A percentile compares a stretch with the other conserved stretches of the same genome.
phyloP scores from a whole-genome alignment of 495 filamentous ascomycete species.

The Letharia lupina region DNA sequence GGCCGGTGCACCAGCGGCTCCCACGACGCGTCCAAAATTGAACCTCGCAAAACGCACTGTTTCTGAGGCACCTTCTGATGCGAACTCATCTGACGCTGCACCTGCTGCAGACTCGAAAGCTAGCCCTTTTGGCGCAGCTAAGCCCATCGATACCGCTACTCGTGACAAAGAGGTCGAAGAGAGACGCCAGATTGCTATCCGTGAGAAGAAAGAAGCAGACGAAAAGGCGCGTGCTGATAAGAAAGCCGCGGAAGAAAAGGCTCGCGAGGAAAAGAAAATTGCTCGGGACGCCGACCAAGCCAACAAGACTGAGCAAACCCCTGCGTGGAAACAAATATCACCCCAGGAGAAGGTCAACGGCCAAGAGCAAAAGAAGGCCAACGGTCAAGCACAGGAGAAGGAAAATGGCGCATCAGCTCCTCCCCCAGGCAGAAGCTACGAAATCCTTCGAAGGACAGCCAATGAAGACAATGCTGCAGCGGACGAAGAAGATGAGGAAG shows the following conservation, averaged over 20 bases:
- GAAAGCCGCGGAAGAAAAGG: slow-evolving; percentile 47
- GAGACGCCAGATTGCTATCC: slow-evolving; percentile 61
- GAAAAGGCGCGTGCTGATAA: slow-evolving; percentile 76
- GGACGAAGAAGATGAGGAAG: slow-evolving; percentile 27
- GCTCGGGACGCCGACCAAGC: slow-evolving; percentile 45
- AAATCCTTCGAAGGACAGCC: slow-evolving; percentile 45
- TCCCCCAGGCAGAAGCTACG: slow-evolving; percentile 41
- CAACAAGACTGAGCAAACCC: slow-evolving; percentile 39
- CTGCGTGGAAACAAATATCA: slow-evolving; percentile 31
- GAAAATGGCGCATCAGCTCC: slow-evolving; percentile 37
- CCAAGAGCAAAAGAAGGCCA: slow-evolving; percentile 17
- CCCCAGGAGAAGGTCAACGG: slow-evolving; percentile 24
- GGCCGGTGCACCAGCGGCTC: slow-evolving; percentile 39
- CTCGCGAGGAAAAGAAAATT: slow-evolving; percentile 33
- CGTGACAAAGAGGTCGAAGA: slow-evolving; percentile 85
- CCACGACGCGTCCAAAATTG: slow-evolving; percentile 60
- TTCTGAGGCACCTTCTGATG: slow-evolving; percentile 54
- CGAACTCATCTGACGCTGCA: slow-evolving; percentile 31
- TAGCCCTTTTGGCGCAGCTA: slow-evolving; percentile 85
- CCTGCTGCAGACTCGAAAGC: slow-evolving; percentile 60
- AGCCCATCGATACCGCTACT: slow-evolving; percentile 80
- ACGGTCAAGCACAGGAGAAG: slow-evolving; percentile 29
- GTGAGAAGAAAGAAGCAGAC: slow-evolving; percentile 79
- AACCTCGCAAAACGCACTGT: slow-evolving; percentile 85
- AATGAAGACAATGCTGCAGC: slow-evolving; percentile 37